Evolutionary conservation across 306 rosid species (phyloP).

Genomic region (Corylus americana): DNA sequence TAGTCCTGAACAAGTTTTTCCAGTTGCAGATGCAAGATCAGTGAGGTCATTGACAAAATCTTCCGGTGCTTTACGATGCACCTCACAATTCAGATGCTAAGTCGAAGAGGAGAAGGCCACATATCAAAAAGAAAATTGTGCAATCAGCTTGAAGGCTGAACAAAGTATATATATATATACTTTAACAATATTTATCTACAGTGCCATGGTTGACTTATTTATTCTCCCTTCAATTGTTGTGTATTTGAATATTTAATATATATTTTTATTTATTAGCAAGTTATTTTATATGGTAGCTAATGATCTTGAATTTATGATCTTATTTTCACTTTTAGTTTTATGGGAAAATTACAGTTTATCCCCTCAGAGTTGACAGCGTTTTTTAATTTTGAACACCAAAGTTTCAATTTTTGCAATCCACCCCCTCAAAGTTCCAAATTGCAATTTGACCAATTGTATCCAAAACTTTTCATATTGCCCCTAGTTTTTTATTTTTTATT

Average conservation of each 20-base stretch:
- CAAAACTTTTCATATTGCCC: too few species aligned
- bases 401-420: too few species aligned
- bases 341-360: too few species aligned
- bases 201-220: not conserved
- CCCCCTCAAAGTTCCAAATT: too few species aligned
- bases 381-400: too few species aligned
- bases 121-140: not conserved
- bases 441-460: too few species aligned
- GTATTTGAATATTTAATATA: not conserved
- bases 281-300: too few species aligned
- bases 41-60: slow-evolving; percentile 32
- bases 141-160: not conserved
- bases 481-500: too few species aligned
- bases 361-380: too few species aligned
- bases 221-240: not conserved
- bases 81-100: slow-evolving; percentile 27
- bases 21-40: slow-evolving; percentile 29
- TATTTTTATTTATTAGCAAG: not conserved
- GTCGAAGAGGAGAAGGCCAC: not conserved
- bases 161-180: not conserved
- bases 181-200: not conserved
- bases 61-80: slow-evolving; percentile 30
- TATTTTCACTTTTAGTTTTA: too few species aligned
- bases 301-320: too few species aligned
- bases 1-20: slow-evolving; percentile 16